These are phyloP conservation scores for Xeromyces bisporus DNA, from an alignment of 495 filamentous ascomycete species.

Conservation along the genomic window DNA sequence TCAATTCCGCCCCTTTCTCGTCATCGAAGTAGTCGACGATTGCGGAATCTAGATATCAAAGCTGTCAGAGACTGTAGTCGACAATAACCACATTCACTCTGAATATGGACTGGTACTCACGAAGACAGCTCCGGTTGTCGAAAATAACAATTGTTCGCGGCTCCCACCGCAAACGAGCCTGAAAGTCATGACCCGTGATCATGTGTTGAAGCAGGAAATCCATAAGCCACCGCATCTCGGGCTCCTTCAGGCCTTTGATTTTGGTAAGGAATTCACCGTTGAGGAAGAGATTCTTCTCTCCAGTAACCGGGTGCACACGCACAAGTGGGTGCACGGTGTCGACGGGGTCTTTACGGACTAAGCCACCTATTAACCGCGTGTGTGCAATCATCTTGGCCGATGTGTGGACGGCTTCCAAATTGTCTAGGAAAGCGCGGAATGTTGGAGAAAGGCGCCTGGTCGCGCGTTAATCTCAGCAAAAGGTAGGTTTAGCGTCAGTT, in stretches of 20 bases:
- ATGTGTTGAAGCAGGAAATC: conserved; percentile 87
- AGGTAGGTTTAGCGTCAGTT: background rate
- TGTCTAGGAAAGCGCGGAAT: conserved; percentile 58
- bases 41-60: conserved; percentile 39
- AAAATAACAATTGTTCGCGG: conserved; percentile 73
- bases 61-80: no score
- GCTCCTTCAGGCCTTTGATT: conserved; percentile 54
- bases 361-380: conserved; percentile 39
- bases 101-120: no score
- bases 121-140: conserved; percentile 47
- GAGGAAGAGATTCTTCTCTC: conserved; percentile 63
- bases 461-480: background rate
- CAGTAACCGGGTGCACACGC: conserved; percentile 57
- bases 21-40: conserved; percentile 37
- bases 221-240: conserved; percentile 40
- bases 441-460: conserved; percentile 39
- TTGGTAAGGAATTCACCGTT: conserved; percentile 69
- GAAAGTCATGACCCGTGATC: conserved; percentile 67
- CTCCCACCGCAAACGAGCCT: conserved; percentile 73
- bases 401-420: conserved; percentile 53
- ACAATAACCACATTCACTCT: no score
- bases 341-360: conserved; percentile 54
- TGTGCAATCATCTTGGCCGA: conserved; percentile 59
- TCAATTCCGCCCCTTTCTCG: conserved; percentile 25
- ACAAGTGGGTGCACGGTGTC: conserved; percentile 57